Evolutionary conservation across 2,329 filamentous ascomycete species (phyloP).

Genomic region (Aschersonia sp.): DNA sequence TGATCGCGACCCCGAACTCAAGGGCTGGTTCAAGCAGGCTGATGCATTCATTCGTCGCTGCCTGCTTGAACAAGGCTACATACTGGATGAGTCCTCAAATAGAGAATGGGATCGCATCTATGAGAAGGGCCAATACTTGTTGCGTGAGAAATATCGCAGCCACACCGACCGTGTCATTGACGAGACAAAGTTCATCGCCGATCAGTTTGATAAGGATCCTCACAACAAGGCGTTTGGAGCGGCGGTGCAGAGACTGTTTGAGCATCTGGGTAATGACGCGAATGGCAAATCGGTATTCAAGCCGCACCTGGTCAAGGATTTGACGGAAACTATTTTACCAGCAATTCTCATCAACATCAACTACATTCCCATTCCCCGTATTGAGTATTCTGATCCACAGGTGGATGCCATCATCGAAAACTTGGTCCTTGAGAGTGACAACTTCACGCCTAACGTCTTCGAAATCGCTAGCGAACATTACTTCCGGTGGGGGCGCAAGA

Average conservation of each 20-base stretch:
- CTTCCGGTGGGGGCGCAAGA: conserved; percentile 89
- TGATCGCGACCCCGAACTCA: conserved; percentile 73
- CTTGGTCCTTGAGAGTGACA: conserved; percentile 87
- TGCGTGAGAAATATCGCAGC: conserved; percentile 73
- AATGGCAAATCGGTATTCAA: conserved; percentile 82
- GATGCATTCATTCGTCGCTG: conserved; percentile 68
- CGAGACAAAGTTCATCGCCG: conserved; percentile 76
- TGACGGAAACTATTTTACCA: conserved; percentile 77
- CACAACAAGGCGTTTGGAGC: conserved; percentile 71
- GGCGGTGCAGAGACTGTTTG: conserved; percentile 72
- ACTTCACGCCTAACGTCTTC: conserved; percentile 83
- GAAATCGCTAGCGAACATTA: conserved; percentile 89
- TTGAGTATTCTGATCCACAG: conserved; percentile 76
- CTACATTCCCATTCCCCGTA: conserved; percentile 85
- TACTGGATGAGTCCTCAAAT: conserved; percentile 68
- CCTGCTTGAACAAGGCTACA: conserved; percentile 79
- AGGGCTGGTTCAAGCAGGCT: conserved; percentile 73
- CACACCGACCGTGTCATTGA: conserved; percentile 80
- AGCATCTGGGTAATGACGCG: conserved; percentile 71
- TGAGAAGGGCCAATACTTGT: conserved; percentile 71
- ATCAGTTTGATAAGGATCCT: conserved; percentile 79
- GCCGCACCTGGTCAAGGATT: conserved; percentile 78
- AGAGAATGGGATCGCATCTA: conserved; percentile 74
- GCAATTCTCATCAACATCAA: conserved; percentile 68
- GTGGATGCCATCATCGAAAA: conserved; percentile 89